Evolutionary conservation across 2,329 filamentous ascomycete species (phyloP).

Genomic region (Orbilia blumenaviensis): DNA sequence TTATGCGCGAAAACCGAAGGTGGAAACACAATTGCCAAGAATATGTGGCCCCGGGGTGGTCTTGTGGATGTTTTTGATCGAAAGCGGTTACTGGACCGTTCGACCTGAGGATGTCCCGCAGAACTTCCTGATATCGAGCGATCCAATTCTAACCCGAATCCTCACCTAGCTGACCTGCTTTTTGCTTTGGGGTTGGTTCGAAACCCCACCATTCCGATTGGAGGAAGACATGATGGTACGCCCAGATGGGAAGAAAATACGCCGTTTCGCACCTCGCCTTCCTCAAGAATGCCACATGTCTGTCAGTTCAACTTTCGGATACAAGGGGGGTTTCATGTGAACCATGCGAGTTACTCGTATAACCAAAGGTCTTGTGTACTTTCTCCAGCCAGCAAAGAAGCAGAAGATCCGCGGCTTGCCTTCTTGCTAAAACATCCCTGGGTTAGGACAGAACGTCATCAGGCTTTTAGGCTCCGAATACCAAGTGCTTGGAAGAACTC

Average conservation of each 20-base stretch:
- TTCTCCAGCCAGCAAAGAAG: not conserved
- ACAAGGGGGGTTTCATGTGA: conserved; percentile 26
- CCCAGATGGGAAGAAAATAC: conserved; percentile 23
- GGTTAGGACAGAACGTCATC: conserved; percentile 16
- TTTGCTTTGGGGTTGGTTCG: not conserved
- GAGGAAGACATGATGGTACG: conserved; percentile 1
- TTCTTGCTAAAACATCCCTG: conserved; percentile 2
- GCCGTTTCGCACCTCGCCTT: conserved; percentile 36
- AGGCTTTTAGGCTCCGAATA: conserved; percentile 39
- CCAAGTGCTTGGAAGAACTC: conserved; percentile 38
- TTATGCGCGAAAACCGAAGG: conserved; percentile 35
- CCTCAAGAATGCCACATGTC: conserved; percentile 23
- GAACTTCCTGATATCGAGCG: conserved; percentile 17
- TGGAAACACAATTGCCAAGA: conserved; percentile 28
- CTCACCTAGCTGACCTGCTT: not conserved
- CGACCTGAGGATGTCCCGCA: not conserved
- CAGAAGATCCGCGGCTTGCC: not conserved
- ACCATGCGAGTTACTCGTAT: conserved; percentile 14
- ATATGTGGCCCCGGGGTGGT: conserved; percentile 15
- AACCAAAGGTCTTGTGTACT: not conserved
- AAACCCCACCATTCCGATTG: conserved; percentile 25
- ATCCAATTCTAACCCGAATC: not conserved
- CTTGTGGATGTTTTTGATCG: conserved; percentile 12
- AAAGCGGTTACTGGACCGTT: conserved; percentile 14
- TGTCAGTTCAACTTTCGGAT: conserved; percentile 9